These are phyloP conservation scores for Kluyveromyces aestuarii DNA, from an alignment of 805 yeast species.

Conservation along the genomic window DNA sequence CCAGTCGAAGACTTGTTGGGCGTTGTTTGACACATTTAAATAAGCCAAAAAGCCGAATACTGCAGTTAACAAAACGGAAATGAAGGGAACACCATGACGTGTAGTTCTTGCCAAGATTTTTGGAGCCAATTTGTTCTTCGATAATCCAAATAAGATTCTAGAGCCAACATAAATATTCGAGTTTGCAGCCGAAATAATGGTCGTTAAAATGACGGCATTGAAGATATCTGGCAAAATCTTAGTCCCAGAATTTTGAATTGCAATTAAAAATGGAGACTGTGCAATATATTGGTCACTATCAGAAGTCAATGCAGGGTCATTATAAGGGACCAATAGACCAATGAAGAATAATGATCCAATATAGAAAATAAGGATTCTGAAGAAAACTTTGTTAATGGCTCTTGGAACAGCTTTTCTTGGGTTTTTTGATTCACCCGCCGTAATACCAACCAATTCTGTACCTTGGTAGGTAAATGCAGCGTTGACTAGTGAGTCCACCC, in stretches of 20 bases:
- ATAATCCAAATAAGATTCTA: slow-evolving; percentile 56
- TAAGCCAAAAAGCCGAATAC: slow-evolving; percentile 57
- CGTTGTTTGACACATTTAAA: slow-evolving; percentile 45
- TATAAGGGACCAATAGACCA: slow-evolving; percentile 61
- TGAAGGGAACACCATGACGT: slow-evolving; percentile 51
- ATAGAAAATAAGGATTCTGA: slow-evolving; percentile 59
- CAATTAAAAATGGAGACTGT: slow-evolving; percentile 65
- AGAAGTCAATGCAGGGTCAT: slow-evolving; percentile 43
- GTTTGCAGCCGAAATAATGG: slow-evolving; percentile 73
- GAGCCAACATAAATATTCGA: slow-evolving; percentile 68
- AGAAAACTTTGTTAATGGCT: slow-evolving; percentile 60
- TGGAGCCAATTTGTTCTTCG: slow-evolving; percentile 52
- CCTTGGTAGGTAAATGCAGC: slow-evolving; percentile 82
- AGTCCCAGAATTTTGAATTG: slow-evolving; percentile 62
- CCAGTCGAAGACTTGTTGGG: slow-evolving; percentile 59
- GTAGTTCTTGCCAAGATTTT: slow-evolving; percentile 40
- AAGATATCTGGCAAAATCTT: slow-evolving; percentile 57
- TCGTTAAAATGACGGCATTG: slow-evolving; percentile 58
- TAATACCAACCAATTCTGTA: slow-evolving; percentile 64
- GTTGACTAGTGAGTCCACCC: slow-evolving; percentile 58
- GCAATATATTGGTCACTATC: slow-evolving; percentile 31
- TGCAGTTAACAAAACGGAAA: slow-evolving; percentile 49
- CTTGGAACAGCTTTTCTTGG: slow-evolving; percentile 64
- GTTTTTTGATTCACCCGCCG: slow-evolving; percentile 66
- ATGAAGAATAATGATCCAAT: slow-evolving; percentile 56